Percentiles rank a stretch among this genome's conserved stretches.
These are phyloP conservation scores for Calcarisporium arbuscula DNA, from an alignment of 2,329 filamentous ascomycete species.

Conservation along the genomic window DNA sequence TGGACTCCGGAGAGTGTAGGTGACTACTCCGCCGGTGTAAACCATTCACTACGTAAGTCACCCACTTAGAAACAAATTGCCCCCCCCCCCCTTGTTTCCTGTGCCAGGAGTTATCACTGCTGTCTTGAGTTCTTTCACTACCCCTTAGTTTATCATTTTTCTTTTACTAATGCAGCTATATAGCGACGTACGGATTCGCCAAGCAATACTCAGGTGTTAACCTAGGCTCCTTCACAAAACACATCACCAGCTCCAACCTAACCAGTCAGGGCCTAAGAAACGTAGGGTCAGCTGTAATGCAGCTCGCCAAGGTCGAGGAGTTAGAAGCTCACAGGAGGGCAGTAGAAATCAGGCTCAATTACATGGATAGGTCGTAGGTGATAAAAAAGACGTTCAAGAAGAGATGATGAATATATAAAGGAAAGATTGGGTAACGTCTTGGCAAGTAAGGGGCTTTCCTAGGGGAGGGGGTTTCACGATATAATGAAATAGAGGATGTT, in stretches of 20 bases:
- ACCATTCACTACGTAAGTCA: conserved; percentile 88
- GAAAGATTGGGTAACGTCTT: too few species aligned
- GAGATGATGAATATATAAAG: too few species aligned
- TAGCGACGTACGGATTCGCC: conserved; percentile 94
- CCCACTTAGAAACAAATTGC: too few species aligned
- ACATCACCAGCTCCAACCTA: conserved; percentile 91
- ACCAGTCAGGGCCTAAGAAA: conserved; percentile 79
- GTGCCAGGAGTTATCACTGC: too few species aligned
- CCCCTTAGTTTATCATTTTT: too few species aligned
- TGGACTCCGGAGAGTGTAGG: conserved; percentile 98
- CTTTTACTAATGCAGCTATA: conserved; percentile 11
- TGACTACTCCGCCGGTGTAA: conserved; percentile 96
- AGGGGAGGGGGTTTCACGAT: too few species aligned
- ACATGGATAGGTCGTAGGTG: conserved; percentile 31
- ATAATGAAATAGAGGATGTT: too few species aligned
- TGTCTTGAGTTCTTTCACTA: too few species aligned
- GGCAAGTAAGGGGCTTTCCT: too few species aligned
- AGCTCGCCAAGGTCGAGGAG: conserved; percentile 88
- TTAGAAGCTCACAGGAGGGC: conserved; percentile 89
- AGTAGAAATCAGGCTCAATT: conserved; percentile 70
- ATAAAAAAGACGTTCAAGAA: not conserved
- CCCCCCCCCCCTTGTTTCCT: not conserved
- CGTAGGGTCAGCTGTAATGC: conserved; percentile 86
- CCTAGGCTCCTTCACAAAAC: conserved; percentile 91
- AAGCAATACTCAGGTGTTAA: conserved; percentile 99